Base-by-base conservation (phyloP, 2,329 filamentous ascomycete species). In the Onygenales sp. region DNA sequence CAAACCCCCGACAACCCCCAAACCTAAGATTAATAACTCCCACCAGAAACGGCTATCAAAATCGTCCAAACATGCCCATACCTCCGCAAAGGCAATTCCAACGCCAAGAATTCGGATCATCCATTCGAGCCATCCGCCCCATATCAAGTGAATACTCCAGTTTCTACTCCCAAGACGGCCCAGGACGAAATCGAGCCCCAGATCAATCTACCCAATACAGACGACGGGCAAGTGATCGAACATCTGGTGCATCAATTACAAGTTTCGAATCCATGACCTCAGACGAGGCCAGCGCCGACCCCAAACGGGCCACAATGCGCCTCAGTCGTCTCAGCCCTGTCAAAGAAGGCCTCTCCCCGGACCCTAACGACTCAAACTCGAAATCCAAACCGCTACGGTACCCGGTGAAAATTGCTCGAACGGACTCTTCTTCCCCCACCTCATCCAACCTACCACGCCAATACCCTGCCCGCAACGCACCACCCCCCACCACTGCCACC, bases 241-340 rank as follows among this genome's bases (percentile, higher is more conserved):
- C 53, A 17, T 48, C 54, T 11, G 50, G 52, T 17, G 43, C 52
- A 11, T 52, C 52, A 6, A 54, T 57, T 13, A 55, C 60, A 14
- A 59, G 60, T 35, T 66, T 66, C 49, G 59, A 66, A 44, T 63
- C 57, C n/a, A 52, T 62, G 33, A 47, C 60, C 31, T 61, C 61
- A 21, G 58, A 66, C n/a, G 63, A 64, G 13, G 58, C 60, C 35
- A 55, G 57, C 13, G 58, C 58, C 33, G 51, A 55, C 7, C 57
- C 43, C 53, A 54, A 52, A 53, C 58, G 60, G 13, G 50, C 53
- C n/a, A 55, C 57, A 31, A 53, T 53, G n/a, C 58, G 59, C 5
- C 58, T 63, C 17, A 62, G 57, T 13, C 58, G 59, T 3, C 58
- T 63, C 17, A 62, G 57, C n/a, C 58, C 59, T 10, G 60, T 64